These are phyloP conservation scores for Elaeis oleifera DNA, from an alignment of 202 grass and related monocot genomes.

Conservation along the genomic window DNA sequence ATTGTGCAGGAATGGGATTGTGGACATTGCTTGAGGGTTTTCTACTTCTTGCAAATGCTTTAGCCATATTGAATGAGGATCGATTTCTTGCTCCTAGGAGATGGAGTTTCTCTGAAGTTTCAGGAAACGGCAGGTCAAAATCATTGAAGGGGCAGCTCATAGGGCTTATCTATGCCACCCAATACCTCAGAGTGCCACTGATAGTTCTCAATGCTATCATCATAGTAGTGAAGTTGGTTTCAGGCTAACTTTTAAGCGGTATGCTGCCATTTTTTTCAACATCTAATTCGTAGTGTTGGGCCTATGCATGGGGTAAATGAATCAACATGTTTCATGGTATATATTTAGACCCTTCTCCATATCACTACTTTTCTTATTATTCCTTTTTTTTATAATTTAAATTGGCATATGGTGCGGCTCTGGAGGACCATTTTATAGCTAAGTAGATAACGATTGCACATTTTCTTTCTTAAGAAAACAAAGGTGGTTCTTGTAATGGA, in stretches of 20 bases:
- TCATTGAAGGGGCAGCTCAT: constrained; percentile 79
- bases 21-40: constrained; percentile 77
- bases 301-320: no score
- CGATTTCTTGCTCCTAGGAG: constrained; percentile 71
- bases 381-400: no score
- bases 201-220: constrained; percentile 67
- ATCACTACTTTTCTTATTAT: no score
- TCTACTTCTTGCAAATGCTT: constrained; percentile 73
- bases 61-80: constrained; percentile 93
- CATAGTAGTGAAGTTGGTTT: constrained; percentile 77
- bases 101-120: constrained; percentile 92
- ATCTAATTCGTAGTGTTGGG: no score
- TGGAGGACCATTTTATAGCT: no score
- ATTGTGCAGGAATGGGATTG: constrained; percentile 59
- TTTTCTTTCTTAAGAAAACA: no score
- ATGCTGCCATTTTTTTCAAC: not conserved
- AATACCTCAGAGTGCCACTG: constrained; percentile 76
- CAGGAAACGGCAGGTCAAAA: constrained; percentile 60
- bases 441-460: no score
- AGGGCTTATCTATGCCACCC: constrained; percentile 75
- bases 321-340: no score
- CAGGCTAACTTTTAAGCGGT: constrained; percentile 25
- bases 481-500: no score
- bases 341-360: no score
- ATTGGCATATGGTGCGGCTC: no score